A percentile compares a stretch with the other conserved stretches of the same genome.
Evolutionary conservation across 129 eudicot species (phyloP).

Genomic region (Flaveria robusta): DNA sequence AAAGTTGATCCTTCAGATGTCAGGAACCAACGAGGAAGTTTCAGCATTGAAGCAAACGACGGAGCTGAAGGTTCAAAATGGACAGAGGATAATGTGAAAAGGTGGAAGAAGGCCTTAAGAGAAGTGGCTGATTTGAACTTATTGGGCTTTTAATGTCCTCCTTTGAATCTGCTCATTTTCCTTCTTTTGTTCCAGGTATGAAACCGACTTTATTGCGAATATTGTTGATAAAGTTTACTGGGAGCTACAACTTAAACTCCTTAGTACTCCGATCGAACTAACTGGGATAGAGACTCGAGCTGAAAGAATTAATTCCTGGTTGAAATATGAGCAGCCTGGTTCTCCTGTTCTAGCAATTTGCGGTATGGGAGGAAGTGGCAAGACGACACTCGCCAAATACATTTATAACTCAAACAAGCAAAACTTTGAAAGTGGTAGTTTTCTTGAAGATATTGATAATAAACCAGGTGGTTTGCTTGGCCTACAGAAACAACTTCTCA

Average conservation of each 20-base stretch:
- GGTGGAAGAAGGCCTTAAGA: constrained; percentile 3
- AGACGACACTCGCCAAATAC: constrained; percentile 24
- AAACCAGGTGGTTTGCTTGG: constrained; percentile 16
- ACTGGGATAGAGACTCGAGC: constrained; percentile 24
- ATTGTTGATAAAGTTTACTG: not conserved
- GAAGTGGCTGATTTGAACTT: no score
- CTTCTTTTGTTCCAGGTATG: constrained; percentile 15
- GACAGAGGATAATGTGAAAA: not conserved
- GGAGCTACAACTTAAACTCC: not conserved
- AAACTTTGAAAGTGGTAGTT: not conserved
- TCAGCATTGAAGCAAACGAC: not conserved
- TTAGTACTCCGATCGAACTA: not conserved
- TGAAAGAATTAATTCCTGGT: constrained; percentile 1
- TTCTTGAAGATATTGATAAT: constrained; percentile 15
- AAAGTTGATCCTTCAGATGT: not conserved
- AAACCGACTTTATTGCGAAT: constrained; percentile 7
- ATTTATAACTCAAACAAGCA: constrained; percentile 20
- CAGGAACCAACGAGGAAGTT: not conserved
- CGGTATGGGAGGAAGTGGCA: constrained; percentile 34
- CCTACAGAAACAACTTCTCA: constrained; percentile 23
- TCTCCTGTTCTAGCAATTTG: not conserved
- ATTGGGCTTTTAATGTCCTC: not conserved
- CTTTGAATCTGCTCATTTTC: not conserved
- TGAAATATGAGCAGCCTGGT: not conserved
- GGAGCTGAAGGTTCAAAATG: not conserved